These are phyloP conservation scores for Kuraishia piskuri DNA, from an alignment of 805 yeast species.

Conservation along the genomic window DNA sequence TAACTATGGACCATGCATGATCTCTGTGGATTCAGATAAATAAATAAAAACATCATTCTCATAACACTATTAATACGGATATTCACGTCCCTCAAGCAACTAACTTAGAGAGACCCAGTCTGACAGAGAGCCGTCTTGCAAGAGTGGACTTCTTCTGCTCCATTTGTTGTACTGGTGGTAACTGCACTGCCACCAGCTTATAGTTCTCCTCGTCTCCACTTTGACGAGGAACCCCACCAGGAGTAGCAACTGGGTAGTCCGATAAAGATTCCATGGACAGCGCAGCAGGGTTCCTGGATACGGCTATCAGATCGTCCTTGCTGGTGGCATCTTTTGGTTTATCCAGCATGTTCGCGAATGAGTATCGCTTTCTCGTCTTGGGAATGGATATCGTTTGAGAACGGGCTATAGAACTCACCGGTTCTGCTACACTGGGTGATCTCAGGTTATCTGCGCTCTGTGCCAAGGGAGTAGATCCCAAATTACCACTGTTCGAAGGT, in stretches of 20 bases:
- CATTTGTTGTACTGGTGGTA: neutral
- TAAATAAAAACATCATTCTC: neutral
- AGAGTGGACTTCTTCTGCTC: neutral
- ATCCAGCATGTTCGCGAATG: neutral
- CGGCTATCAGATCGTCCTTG: neutral
- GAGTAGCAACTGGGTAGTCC: neutral
- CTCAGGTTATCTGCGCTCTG: neutral
- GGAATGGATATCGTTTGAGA: neutral
- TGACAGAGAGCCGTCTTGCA: conserved; percentile 12
- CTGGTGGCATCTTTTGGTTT: neutral
- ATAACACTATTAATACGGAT: neutral
- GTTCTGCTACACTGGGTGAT: neutral
- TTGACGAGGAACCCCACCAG: neutral
- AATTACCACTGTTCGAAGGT: neutral
- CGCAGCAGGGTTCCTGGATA: neutral
- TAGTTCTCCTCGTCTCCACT: neutral
- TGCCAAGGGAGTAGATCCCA: neutral
- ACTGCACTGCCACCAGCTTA: neutral
- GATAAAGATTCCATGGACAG: neutral
- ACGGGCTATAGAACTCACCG: neutral
- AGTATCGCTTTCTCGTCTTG: neutral
- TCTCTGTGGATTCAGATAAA: too few relatives aligned
- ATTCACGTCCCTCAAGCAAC: neutral
- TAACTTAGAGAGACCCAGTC: conserved; percentile 15
- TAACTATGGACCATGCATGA: neutral